Evolutionary conservation across 805 yeast species (phyloP), one percentile per base, ranked within the genome.

Genomic region (Dipodascopsis uninucleata): DNA sequence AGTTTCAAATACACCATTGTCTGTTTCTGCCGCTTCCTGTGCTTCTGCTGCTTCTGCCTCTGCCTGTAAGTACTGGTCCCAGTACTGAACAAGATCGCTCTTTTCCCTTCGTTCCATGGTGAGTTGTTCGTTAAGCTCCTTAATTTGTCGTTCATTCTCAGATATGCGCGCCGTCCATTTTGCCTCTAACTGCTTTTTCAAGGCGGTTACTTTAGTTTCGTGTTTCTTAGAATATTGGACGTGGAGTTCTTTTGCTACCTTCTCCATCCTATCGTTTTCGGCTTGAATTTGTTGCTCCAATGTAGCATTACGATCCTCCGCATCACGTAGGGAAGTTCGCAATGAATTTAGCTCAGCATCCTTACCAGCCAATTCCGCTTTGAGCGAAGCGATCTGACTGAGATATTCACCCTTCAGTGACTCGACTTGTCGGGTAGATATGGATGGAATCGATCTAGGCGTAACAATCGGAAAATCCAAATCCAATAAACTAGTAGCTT

Each of bases 1-100:
- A 12, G 12, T 26, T 10, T 12, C 29, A 26, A 12, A 26, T 26
- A 10, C 10, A 12, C 29, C 29, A 26, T 26, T 12, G n/a, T 12
- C 29, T 26, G 10, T 26, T n/a, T 26, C 29, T 26, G 29, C 6
- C 28, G 28, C 26, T 6, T 6, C 14, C 14, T n/a, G 12, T 34
- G 37, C 37, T 35, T 12, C 20, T 5, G 6, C 12, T 46, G 23
- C 31, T 29, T 34, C 21, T 36, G 29, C 31, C 32, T 47, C 52
- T n/a, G 45, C 52, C 34, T 49, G 50, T 14, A 50, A 28, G 28
- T 35, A 44, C 21, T 47, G 41, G 14, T 48, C 53, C 53, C 55
- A 50, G 18, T 33, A 44, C 34, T 31, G 31, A 7, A 50, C 53
- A 26, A 50, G 35, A 33, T 50, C 55, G 21, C 39, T 36, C 25